These are phyloP conservation scores for Paspalum vaginatum DNA, from an alignment of 176 grass and related monocot species.

Conservation along the genomic window DNA sequence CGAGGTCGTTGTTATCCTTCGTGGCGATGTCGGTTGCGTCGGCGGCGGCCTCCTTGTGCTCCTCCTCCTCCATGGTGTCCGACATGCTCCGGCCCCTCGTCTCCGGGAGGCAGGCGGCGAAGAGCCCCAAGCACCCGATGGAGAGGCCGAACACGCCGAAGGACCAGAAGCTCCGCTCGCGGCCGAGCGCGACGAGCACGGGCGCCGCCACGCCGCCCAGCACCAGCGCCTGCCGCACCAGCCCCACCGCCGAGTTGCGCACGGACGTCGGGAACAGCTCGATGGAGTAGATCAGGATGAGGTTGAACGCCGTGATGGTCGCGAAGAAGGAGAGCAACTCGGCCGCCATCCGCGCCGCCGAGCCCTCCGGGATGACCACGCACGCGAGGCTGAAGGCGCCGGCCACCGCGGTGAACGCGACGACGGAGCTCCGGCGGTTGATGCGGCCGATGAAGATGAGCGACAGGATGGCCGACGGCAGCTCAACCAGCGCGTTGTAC, in stretches of 20 bases:
- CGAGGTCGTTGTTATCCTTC: constrained; percentile 16
- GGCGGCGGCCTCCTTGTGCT: constrained; percentile 47
- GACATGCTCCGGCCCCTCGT: constrained; percentile 70
- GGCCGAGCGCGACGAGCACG: constrained; percentile 67
- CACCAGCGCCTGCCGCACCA: constrained; percentile 66
- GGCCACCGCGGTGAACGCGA: constrained; percentile 46
- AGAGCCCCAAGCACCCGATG: constrained; percentile 58
- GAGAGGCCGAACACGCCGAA: constrained; percentile 75
- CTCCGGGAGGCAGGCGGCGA: constrained; percentile 68
- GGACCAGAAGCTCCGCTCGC: constrained; percentile 62
- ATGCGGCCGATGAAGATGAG: constrained; percentile 55
- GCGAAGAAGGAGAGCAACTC: constrained; percentile 75
- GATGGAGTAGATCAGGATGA: constrained; percentile 69
- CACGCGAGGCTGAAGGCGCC: constrained; percentile 66
- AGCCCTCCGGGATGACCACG: constrained; percentile 38
- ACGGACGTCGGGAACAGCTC: constrained; percentile 95
- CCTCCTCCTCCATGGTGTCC: constrained; percentile 97
- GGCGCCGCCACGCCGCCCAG: constrained; percentile 77
- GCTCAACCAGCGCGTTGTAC: constrained; percentile 80
- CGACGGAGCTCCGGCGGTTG: constrained; percentile 62
- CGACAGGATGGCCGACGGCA: constrained; percentile 57
- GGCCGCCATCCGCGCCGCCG: constrained; percentile 54
- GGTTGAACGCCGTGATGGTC: constrained; percentile 75
- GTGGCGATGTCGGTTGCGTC: background rate
- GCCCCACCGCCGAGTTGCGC: constrained; percentile 76